Percentiles rank a stretch among this genome's conserved stretches.
Evolutionary conservation across 768 basidiomycete genomes (phyloP).

Genomic region (Collybia nuda): DNA sequence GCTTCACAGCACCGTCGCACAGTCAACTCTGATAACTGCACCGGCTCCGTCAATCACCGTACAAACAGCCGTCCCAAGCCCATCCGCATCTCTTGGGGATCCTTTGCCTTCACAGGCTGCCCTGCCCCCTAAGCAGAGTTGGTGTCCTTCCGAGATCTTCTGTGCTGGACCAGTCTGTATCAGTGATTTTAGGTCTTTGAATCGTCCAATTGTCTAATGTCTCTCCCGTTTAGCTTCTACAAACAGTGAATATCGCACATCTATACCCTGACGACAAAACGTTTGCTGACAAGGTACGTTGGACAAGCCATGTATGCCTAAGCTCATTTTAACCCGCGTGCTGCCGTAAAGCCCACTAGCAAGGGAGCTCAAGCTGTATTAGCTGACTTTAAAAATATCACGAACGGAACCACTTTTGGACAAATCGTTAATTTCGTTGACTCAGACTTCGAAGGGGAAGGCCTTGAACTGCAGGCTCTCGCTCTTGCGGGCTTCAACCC

Average conservation of each 20-base stretch:
- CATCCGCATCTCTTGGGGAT: slow-evolving; percentile 51
- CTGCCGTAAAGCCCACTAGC: slow-evolving; percentile 62
- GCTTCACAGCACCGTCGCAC: slow-evolving; percentile 12
- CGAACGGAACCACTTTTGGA: slow-evolving; percentile 55
- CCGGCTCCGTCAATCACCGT: slow-evolving; percentile 37
- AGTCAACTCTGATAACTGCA: slow-evolving; percentile 15
- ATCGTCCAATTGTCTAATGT: slow-evolving; percentile 10
- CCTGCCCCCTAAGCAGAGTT: slow-evolving; percentile 67
- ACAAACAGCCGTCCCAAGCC: slow-evolving; percentile 63
- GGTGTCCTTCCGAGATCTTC: slow-evolving; percentile 78
- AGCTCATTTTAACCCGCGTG: background rate
- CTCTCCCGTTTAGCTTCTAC: slow-evolving; percentile 57
- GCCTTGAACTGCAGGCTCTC: slow-evolving; percentile 73
- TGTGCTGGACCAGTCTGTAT: slow-evolving; percentile 73
- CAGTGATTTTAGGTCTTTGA: too few relatives aligned
- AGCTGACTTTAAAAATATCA: slow-evolving; percentile 59
- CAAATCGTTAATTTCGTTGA: slow-evolving; percentile 70
- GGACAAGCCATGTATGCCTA: background rate
- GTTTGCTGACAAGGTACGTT: slow-evolving; percentile 71
- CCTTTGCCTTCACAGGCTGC: slow-evolving; percentile 65
- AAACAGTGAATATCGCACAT: slow-evolving; percentile 80
- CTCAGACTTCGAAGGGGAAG: slow-evolving; percentile 79
- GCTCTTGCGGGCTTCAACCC: slow-evolving; percentile 60
- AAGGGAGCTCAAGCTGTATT: slow-evolving; percentile 66
- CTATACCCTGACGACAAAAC: slow-evolving; percentile 84